Conservation (phyloP, 2,329 filamentous ascomycete species). For the Elsinoe arachidis region DNA sequence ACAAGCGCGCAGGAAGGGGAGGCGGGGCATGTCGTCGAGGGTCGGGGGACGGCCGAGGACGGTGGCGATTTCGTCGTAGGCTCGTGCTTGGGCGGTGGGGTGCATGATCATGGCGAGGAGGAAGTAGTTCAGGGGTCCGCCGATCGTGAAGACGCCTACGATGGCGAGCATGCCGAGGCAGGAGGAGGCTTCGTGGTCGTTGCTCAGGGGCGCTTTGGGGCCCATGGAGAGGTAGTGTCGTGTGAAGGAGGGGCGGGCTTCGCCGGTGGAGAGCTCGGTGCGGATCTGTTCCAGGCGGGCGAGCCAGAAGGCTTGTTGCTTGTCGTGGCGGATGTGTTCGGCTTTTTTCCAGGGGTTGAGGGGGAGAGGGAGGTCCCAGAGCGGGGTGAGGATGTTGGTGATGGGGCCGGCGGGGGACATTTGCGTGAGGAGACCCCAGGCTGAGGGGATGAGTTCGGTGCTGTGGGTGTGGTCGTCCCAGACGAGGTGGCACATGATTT, state of each 20-base stretch:
- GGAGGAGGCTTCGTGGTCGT: slow-evolving; percentile 29
- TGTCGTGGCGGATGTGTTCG: slow-evolving; percentile 45
- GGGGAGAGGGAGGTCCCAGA: slow-evolving; percentile 44
- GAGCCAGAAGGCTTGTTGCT: slow-evolving; percentile 47
- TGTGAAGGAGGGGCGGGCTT: slow-evolving; percentile 35
- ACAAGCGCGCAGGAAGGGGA: slow-evolving; percentile 48
- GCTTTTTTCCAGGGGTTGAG: slow-evolving; percentile 48
- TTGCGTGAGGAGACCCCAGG: slow-evolving; percentile 49
- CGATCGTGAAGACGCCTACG: slow-evolving; percentile 28
- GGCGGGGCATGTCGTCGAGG: slow-evolving; percentile 40
- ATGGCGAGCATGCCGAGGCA: slow-evolving; percentile 28
- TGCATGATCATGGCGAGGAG: slow-evolving; percentile 39
- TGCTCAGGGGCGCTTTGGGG: slow-evolving; percentile 26
- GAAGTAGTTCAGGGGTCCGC: slow-evolving; percentile 22
- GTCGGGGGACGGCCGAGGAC: slow-evolving; percentile 45
- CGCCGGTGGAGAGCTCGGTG: slow-evolving; percentile 32
- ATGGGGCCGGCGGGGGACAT: slow-evolving; percentile 52
- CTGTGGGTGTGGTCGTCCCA: slow-evolving; percentile 46
- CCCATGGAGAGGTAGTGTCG: slow-evolving; percentile 36
- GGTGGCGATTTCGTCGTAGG: slow-evolving; percentile 38
- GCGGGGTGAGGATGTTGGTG: slow-evolving; percentile 47
- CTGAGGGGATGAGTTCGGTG: slow-evolving; percentile 41
- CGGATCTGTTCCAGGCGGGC: slow-evolving; percentile 33
- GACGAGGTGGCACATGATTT: slow-evolving; percentile 47
- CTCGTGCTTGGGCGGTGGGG: slow-evolving; percentile 37